These are phyloP conservation scores for Thamnidium elegans DNA, from an alignment of 192 early-diverging fungal genomes.

Conservation along the genomic window DNA sequence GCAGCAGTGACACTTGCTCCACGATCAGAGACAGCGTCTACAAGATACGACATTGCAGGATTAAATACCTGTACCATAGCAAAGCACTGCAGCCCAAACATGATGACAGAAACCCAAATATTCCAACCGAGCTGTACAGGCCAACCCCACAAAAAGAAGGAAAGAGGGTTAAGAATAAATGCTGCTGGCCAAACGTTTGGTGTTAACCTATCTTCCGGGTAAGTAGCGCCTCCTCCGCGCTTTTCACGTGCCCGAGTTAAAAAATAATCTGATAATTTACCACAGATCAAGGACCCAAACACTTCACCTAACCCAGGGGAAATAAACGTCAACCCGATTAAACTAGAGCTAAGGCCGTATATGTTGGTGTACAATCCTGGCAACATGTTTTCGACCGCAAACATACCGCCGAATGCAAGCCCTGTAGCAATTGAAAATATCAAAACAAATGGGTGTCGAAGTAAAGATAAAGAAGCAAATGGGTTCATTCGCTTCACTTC, in stretches of 20 bases:
- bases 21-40: slow-evolving; percentile 46
- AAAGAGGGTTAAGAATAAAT: slow-evolving; percentile 39
- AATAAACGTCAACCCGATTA: slow-evolving; percentile 35
- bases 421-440: slow-evolving; percentile 39
- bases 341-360: slow-evolving; percentile 26
- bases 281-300: slow-evolving; percentile 30
- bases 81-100: slow-evolving; percentile 43
- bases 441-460: slow-evolving; percentile 44
- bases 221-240: slow-evolving; percentile 14
- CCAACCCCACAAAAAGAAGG: slow-evolving; percentile 44
- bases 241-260: slow-evolving; percentile 24
- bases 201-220: slow-evolving; percentile 33
- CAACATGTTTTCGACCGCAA: slow-evolving; percentile 39
- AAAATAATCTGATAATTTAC: slow-evolving; percentile 31
- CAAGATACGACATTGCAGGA: slow-evolving; percentile 37
- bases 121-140: slow-evolving; percentile 35
- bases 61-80: slow-evolving; percentile 39
- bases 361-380: slow-evolving; percentile 24
- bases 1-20: slow-evolving; percentile 50
- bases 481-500: slow-evolving; percentile 31
- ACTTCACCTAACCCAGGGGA: slow-evolving; percentile 36
- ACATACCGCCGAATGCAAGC: slow-evolving; percentile 51
- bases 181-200: slow-evolving; percentile 28
- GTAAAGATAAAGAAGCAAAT: slow-evolving; percentile 20
- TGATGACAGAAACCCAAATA: slow-evolving; percentile 38